Evolutionary conservation across 208 protist genomes (phyloP), one percentile per base, ranked within the genome.

Genomic region (Novymonas esmeraldas): DNA sequence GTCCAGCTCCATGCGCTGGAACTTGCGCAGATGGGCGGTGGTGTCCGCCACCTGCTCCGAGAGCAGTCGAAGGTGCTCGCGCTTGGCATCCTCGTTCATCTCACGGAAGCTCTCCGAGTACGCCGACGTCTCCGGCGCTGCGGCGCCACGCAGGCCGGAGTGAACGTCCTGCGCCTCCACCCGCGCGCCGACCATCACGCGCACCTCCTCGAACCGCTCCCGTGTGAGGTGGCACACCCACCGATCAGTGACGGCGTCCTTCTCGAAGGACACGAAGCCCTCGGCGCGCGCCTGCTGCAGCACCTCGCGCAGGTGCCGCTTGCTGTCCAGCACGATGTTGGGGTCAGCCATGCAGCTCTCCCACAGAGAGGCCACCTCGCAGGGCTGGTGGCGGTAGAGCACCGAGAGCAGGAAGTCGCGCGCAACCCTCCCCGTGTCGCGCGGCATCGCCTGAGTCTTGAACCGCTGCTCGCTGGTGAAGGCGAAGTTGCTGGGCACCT

Each of bases 331-430:
- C n/a, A 95, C 89, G 36, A 87, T 91, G 50, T 82, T 81, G 14
- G 92, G 82, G 64, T 95, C 92, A 16, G 66, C 64, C 33, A 78
- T 82, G 79, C 92, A 97, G 45, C 84, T 55, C 68, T 88, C 77
- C 92, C 92, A 97, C 20, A 97, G 80, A 4, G 78, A 58, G n/a
- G 73, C 70, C 11, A 97, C 82, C 70, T 94, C 87, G 58, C 92
- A 97, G 11, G 92, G 92, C 70, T 97, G 92, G 66, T 94, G 75
- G 33, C 82, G 88, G 74, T 95, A 97, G 38, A 97, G 82, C 49
- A 97, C 89, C 29, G 85, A 88, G 16, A 97, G 82, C 11, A 97
- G 62, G 74, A 97, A 97, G 63, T 95, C 81, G 44, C 85, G 82
- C 6, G 92, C 85, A 13, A 95, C 93, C 60, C 82, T 91, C 10